Evolutionary conservation across 805 yeast genomes (phyloP).

Genomic region (Zygotorulaspora florentina): DNA sequence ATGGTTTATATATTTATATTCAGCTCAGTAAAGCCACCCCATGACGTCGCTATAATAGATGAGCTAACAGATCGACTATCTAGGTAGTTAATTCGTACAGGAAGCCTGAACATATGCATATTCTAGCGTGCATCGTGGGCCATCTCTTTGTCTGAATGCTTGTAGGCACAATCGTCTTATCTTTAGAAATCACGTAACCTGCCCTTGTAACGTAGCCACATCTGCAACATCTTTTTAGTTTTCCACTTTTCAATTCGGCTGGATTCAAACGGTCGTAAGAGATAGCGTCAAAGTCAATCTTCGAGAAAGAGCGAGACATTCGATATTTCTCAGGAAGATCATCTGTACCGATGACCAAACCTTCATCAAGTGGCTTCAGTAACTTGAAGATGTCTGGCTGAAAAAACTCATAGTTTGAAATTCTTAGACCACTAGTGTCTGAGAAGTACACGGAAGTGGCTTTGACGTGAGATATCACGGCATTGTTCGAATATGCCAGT

Average conservation of each 20-base stretch:
- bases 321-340: constrained; percentile 39
- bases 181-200: constrained; percentile 31
- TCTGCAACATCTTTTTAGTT: constrained; percentile 46
- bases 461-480: constrained; percentile 29
- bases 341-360: constrained; percentile 52
- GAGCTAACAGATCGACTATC: not conserved
- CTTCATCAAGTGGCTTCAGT: constrained; percentile 35
- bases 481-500: constrained; percentile 26
- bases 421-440: constrained; percentile 31
- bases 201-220: constrained; percentile 48
- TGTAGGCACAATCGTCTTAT: constrained; percentile 35
- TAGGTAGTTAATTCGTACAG: constrained; percentile 26
- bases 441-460: constrained; percentile 31
- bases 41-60: too few relatives aligned
- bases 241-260: constrained; percentile 21
- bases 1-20: not conserved
- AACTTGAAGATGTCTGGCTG: constrained; percentile 32
- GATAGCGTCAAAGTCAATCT: constrained; percentile 33
- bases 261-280: constrained; percentile 29
- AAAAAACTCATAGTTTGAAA: constrained; percentile 32
- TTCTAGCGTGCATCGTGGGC: constrained; percentile 35
- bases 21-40: not conserved
- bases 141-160: constrained; percentile 34
- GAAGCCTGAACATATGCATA: constrained; percentile 36
- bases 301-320: constrained; percentile 36